Base-by-base conservation (phyloP, 371 early-diverging fungal genomes). In the Lichtheimia hyalospora region DNA sequence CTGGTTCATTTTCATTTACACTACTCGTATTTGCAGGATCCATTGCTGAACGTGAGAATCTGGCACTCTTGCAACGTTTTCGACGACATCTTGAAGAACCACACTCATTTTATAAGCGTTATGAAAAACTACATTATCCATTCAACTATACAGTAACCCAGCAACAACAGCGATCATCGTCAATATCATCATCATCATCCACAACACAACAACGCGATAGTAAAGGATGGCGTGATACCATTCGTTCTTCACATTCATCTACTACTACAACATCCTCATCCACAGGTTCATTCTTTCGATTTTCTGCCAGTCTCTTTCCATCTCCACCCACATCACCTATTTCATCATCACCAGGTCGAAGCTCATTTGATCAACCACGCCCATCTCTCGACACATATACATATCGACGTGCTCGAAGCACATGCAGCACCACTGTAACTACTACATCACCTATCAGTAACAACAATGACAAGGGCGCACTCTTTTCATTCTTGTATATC, bases 271-370 rank as follows among this genome's bases (percentile, higher is more conserved):
- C 57, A 23, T 79, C 46, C 12, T 66, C 83, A 15, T 80, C 84
- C 5, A 77, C 68, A 34, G 77, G 61, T 21, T 66, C 66, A 10
- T 71, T 69, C 16, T 64, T 67, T 13, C 72, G 62, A 4, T 66
- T 69, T 34, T 67, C 74, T 21, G 68, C 68, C 6, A 18, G 52
- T 21, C 83, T 77, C 6, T 80, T 84, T 4, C 76, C 70, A 7
- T 73, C 75, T 12, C 75, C 74, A 62, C 84, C 89, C 4, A 25
- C 44, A n/a, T 60, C 58, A 20, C 58, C 58, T 0, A 25, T 51
- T 23, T 50, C 49, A 12, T 28, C 52, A 16, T 28, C 25, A 16
- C 21, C 49, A 1, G 24, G 18, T 10, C 60, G 65, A 8, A 24
- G 54, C 7, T 61, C 62, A 0, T 39, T 58, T 39, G 58, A 58